phyloP scores from a whole-genome alignment of 140 eudicot species.

The Cichorium intybus region DNA sequence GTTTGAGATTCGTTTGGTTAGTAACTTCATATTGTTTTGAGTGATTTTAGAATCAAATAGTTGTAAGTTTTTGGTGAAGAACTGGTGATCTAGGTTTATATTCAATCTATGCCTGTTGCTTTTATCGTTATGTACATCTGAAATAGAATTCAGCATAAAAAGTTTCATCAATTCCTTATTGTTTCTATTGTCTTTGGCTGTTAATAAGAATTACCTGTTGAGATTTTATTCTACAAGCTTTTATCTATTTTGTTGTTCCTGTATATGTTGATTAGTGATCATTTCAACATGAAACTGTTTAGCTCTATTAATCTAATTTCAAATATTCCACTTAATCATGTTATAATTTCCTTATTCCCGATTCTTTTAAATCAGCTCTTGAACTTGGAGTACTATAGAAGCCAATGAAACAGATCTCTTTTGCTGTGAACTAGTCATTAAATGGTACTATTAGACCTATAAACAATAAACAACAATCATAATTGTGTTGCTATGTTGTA shows the following conservation, averaged over 20 bases:
- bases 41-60: no score
- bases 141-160: not conserved
- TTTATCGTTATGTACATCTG: not conserved
- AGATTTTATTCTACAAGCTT: not conserved
- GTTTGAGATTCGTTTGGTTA: not conserved
- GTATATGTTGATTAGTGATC: not conserved
- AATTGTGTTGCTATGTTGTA: slow-evolving; percentile 6
- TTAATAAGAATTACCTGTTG: not conserved
- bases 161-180: not conserved
- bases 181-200: not conserved
- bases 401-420: no score
- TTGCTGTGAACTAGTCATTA: not conserved
- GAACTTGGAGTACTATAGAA: no score
- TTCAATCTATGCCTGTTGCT: not conserved
- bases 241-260: slow-evolving; percentile 6
- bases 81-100: slow-evolving; percentile 5
- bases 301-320: not conserved
- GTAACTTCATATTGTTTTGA: not conserved
- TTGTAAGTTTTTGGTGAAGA: slow-evolving; percentile 8
- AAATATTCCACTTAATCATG: not conserved
- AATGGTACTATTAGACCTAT: not conserved
- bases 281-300: not conserved
- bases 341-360: not conserved
- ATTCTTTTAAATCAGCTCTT: no score
- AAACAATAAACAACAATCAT: not conserved